Percentiles rank a stretch among this genome's conserved stretches.
phyloP scores from a whole-genome alignment of 306 rosid genomes.

The Casuarina equisetifolia region DNA sequence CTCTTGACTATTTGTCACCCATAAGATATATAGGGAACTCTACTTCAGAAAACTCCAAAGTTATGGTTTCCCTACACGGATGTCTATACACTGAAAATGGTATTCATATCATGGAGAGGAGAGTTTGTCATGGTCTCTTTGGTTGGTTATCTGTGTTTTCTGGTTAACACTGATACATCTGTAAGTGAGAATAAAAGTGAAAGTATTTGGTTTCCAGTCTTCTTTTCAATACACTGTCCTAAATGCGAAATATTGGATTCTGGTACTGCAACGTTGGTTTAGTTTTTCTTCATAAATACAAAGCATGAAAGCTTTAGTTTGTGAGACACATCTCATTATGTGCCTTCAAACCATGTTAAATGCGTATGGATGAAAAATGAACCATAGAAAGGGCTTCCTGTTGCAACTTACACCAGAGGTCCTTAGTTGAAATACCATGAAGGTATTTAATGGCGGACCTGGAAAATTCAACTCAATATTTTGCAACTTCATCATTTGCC shows the following conservation, averaged over 20 bases:
- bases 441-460: background rate
- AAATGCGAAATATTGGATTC: background rate
- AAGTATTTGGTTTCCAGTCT: background rate
- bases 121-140: constrained; percentile 1
- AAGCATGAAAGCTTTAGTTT: background rate
- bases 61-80: background rate
- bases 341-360: background rate
- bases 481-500: background rate
- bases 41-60: background rate
- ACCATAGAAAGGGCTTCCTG: background rate
- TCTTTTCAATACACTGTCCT: background rate
- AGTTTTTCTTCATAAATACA: background rate
- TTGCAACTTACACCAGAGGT: background rate
- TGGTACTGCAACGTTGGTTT: background rate
- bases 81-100: background rate
- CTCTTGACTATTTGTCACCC: background rate
- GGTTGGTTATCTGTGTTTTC: background rate
- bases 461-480: background rate
- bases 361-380: background rate
- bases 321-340: background rate
- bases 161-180: background rate
- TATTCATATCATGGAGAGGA: background rate
- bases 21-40: background rate
- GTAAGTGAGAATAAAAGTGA: background rate
- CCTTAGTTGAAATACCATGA: background rate